phyloP scores from a whole-genome alignment of 345 rosid species.

The Moricandia moricandioides region DNA sequence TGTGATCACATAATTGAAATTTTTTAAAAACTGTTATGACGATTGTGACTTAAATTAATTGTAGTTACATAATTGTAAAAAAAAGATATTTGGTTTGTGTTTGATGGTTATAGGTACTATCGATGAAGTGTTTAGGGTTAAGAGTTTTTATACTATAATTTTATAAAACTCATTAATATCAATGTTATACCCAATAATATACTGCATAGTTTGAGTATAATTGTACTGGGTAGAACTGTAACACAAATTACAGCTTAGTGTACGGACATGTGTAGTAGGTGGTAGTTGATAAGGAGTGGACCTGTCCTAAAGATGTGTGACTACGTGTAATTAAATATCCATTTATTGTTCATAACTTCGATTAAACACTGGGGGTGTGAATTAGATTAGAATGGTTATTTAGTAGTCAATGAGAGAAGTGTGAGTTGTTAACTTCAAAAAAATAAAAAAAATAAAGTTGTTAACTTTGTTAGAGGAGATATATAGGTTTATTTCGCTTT shows the following conservation, averaged over 20 bases:
- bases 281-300: slow-evolving; percentile 17
- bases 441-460: neutral
- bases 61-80: no score
- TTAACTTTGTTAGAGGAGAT: slow-evolving; percentile 14
- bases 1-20: no score
- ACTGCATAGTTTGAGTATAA: neutral
- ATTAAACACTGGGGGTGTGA: neutral
- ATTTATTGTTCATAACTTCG: neutral
- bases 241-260: slow-evolving; percentile 8
- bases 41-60: no score
- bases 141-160: no score
- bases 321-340: neutral
- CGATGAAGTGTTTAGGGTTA: no score
- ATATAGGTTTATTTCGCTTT: slow-evolving; percentile 35
- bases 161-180: no score
- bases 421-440: neutral
- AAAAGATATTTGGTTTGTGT: no score
- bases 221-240: neutral
- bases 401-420: neutral
- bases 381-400: slow-evolving; percentile 11
- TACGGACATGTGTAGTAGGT: slow-evolving; percentile 17
- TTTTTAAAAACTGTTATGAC: no score
- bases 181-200: neutral
- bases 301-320: slow-evolving; percentile 11
- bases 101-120: no score